Base-by-base conservation (phyloP, 176 grass and related monocot genomes). In the Eragrostis nindensis region DNA sequence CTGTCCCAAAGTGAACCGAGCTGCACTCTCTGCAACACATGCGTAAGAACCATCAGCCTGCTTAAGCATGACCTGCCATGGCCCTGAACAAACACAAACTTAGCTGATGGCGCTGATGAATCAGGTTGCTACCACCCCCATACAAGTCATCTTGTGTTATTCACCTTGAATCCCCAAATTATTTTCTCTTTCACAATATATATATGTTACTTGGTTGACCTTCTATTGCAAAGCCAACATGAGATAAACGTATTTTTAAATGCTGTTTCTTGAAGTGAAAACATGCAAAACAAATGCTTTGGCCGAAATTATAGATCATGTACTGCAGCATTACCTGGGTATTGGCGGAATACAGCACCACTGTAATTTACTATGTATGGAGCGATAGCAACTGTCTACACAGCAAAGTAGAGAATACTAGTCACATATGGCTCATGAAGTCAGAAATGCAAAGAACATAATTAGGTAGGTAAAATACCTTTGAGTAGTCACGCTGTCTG, bases 21-120 rank as follows among this genome's bases (percentile, higher is more conserved):
- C 86, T 78, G 75, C 81, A 13, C 95, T 95, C 86, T 98, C 95
- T 59, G 92, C 92, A 77, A 98, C 88, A 38, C 95, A 98, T 78
- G 95, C 95, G 76, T 94, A 95, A n/a, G 95, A 98, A 64, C 86
- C 90, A 81, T 95, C 88, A 44, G 79, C 57, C 75, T 98, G 92
- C 76, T 91, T 98, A 85, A 98, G 90, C 92, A 98, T 98, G 36
- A 98, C 92, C 66, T 95, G 95, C 95, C 95, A 93, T 46, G 95
- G 95, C 50, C 90, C 95, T 98, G 84, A 74, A 88, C 47, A 90
- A 75, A 43, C 22, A 87, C 44, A 67, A 70, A 54, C 8, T 55
- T 29, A 76, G 62, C 50, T 75, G 26, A n/a, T 21, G 36, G 2
- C 32, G 45, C 46, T 47, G 67, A 69, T 30, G 5, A 63, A 62